A percentile compares a stretch with the other conserved stretches of the same genome.
Conservation (phyloP, 2,329 filamentous ascomycete species). For the Ascosphaera acerosa region DNA sequence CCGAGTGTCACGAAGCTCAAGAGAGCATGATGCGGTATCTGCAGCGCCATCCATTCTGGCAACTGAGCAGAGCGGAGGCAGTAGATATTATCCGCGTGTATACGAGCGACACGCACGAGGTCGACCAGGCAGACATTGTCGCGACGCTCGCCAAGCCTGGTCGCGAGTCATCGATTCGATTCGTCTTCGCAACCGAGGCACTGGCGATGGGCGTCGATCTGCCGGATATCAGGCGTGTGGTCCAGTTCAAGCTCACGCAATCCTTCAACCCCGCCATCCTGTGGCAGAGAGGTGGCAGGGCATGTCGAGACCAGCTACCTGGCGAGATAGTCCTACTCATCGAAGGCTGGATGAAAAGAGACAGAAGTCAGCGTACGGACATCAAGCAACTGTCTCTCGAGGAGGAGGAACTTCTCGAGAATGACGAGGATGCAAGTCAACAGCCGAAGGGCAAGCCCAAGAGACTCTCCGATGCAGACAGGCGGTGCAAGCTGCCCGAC, state of each 20-base stretch:
- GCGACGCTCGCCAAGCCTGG: background rate
- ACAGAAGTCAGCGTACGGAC: no score
- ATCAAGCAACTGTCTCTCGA: no score
- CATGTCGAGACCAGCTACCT: background rate
- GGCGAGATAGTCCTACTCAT: background rate
- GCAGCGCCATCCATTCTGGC: background rate
- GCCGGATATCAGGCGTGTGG: constrained; percentile 4
- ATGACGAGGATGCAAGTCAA: no score
- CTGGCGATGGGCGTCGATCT: constrained; percentile 4
- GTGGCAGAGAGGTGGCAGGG: background rate
- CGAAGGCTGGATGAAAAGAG: background rate
- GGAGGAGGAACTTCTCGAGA: no score
- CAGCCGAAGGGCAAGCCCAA: no score
- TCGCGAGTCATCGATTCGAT: background rate
- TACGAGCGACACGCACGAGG: background rate
- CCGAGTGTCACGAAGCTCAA: background rate
- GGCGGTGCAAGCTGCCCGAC: background rate
- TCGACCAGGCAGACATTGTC: background rate
- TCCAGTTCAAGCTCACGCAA: constrained; percentile 2
- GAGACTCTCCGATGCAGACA: no score
- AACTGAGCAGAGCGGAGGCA: no score
- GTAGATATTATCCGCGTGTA: background rate
- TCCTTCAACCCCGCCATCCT: background rate
- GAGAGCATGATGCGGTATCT: background rate
- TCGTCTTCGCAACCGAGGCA: constrained; percentile 2